These are phyloP conservation scores for Annulohypoxylon stygium DNA, from an alignment of 495 filamentous ascomycete species.

Conservation along the genomic window DNA sequence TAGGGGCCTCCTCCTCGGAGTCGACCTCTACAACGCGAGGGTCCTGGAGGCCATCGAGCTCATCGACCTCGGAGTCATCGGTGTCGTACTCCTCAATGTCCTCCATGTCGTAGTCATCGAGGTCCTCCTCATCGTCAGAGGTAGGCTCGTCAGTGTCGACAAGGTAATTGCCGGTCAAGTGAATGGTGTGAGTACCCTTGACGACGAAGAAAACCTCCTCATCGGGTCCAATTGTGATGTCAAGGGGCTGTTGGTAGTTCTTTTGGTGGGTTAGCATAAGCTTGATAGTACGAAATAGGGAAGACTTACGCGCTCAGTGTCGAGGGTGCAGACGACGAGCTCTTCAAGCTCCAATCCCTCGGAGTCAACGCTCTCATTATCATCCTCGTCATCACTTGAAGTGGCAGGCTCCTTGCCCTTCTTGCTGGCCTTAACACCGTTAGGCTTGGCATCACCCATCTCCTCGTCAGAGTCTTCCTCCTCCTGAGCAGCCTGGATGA, in stretches of 20 bases:
- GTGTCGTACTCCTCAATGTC: slow-evolving; percentile 70
- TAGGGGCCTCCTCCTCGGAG: slow-evolving; percentile 83
- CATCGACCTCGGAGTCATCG: slow-evolving; percentile 79
- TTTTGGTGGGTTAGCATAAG: slow-evolving; percentile 59
- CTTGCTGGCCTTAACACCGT: slow-evolving; percentile 63
- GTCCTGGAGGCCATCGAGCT: slow-evolving; percentile 84
- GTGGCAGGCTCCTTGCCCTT: slow-evolving; percentile 87
- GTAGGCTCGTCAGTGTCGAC: slow-evolving; percentile 64
- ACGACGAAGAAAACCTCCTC: slow-evolving; percentile 94
- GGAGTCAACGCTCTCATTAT: slow-evolving; percentile 71
- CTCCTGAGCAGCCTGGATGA: slow-evolving; percentile 72
- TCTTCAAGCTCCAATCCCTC: slow-evolving; percentile 72
- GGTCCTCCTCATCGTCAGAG: slow-evolving; percentile 71
- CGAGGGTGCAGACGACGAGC: slow-evolving; percentile 93
- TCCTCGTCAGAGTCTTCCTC: slow-evolving; percentile 68
- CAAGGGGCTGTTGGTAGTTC: slow-evolving; percentile 95
- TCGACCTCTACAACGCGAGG: slow-evolving; percentile 88
- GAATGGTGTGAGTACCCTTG: slow-evolving; percentile 87
- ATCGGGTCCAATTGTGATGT: slow-evolving; percentile 86
- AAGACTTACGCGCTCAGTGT: slow-evolving; percentile 71
- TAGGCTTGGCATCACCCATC: slow-evolving; percentile 70
- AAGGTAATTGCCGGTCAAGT: slow-evolving; percentile 96
- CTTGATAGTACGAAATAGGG: background rate
- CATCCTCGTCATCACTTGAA: slow-evolving; percentile 72
- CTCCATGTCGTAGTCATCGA: slow-evolving; percentile 78